Conservation (phyloP, 139 green algal genomes). For the Edaphochlamys debaryana region DNA sequence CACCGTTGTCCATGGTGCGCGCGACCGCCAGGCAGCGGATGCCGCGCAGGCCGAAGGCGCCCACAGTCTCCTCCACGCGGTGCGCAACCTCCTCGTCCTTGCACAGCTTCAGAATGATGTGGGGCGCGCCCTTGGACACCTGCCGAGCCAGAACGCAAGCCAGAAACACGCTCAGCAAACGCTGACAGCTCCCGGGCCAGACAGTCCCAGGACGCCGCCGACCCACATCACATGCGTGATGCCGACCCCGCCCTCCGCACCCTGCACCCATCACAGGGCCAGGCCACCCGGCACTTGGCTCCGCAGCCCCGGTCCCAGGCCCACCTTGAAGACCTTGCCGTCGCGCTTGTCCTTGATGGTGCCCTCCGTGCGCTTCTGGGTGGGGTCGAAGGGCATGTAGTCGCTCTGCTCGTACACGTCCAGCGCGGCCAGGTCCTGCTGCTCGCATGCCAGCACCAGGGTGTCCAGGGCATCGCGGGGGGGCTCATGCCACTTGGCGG, state of each 20-base stretch:
- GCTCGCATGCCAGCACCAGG: slow-evolving; percentile 68
- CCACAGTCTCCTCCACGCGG: slow-evolving; percentile 52
- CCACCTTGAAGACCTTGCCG: slow-evolving; percentile 72
- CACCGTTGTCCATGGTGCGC: slow-evolving; percentile 18
- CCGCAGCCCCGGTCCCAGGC: neutral
- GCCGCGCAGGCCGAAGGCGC: slow-evolving; percentile 76
- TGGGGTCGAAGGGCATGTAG: slow-evolving; percentile 91
- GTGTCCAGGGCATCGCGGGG: slow-evolving; percentile 88
- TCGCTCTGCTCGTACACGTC: slow-evolving; percentile 70
- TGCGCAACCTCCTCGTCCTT: slow-evolving; percentile 15
- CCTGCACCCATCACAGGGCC: too few species aligned
- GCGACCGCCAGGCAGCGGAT: slow-evolving; percentile 85
- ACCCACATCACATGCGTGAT: too few species aligned
- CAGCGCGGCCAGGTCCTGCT: slow-evolving; percentile 63
- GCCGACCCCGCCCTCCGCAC: too few species aligned
- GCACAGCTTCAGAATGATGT: slow-evolving; percentile 48
- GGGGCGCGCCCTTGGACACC: slow-evolving; percentile 81
- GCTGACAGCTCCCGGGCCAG: too few species aligned
- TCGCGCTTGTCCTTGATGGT: slow-evolving; percentile 57
- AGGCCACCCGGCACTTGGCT: neutral
- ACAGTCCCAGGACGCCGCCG: too few species aligned
- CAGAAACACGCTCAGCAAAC: too few species aligned
- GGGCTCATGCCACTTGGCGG: slow-evolving; percentile 90
- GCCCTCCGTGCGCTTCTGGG: slow-evolving; percentile 87
- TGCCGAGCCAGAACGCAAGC: too few species aligned